These are phyloP conservation scores for Tolypocladium endophyticum DNA, from an alignment of 2,329 filamentous ascomycete species.

Conservation along the genomic window DNA sequence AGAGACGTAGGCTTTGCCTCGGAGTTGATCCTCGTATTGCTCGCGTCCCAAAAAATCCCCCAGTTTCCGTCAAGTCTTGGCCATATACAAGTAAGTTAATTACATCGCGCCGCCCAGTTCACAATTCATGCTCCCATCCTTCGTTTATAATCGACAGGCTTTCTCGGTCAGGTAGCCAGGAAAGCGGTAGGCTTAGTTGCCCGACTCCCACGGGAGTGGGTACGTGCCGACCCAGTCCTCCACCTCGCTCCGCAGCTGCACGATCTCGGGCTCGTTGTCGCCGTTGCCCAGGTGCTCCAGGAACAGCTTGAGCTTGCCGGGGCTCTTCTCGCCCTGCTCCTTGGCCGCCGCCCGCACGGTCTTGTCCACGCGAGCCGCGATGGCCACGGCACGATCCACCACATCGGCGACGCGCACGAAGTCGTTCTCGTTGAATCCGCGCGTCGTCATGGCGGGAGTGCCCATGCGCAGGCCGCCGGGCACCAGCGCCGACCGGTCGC, in stretches of 20 bases:
- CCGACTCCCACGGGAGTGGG: slow-evolving; percentile 54
- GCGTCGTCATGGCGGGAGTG: slow-evolving; percentile 93
- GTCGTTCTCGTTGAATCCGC: slow-evolving; percentile 82
- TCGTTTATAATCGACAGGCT: background rate
- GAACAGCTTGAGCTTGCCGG: slow-evolving; percentile 56
- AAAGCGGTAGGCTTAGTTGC: slow-evolving; percentile 9
- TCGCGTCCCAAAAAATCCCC: background rate
- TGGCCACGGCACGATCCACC: slow-evolving; percentile 71
- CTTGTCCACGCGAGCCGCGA: slow-evolving; percentile 67
- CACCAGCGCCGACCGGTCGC: slow-evolving; percentile 85
- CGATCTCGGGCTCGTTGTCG: slow-evolving; percentile 57
- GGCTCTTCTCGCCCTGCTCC: slow-evolving; percentile 55
- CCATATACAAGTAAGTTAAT: slow-evolving; percentile 5
- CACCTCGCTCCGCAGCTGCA: slow-evolving; percentile 65
- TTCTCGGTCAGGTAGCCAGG: background rate
- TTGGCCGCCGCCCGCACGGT: slow-evolving; percentile 58
- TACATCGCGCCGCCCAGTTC: slow-evolving; percentile 3
- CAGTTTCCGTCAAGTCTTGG: background rate
- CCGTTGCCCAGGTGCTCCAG: slow-evolving; percentile 58
- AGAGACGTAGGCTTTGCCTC: background rate
- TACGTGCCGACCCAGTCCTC: slow-evolving; percentile 70
- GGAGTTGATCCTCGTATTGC: slow-evolving; percentile 6
- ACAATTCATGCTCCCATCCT: background rate
- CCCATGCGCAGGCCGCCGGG: slow-evolving; percentile 91
- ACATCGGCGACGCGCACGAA: slow-evolving; percentile 80